phyloP scores from a whole-genome alignment of 768 basidiomycete genomes.

The Trametes gibbosa region DNA sequence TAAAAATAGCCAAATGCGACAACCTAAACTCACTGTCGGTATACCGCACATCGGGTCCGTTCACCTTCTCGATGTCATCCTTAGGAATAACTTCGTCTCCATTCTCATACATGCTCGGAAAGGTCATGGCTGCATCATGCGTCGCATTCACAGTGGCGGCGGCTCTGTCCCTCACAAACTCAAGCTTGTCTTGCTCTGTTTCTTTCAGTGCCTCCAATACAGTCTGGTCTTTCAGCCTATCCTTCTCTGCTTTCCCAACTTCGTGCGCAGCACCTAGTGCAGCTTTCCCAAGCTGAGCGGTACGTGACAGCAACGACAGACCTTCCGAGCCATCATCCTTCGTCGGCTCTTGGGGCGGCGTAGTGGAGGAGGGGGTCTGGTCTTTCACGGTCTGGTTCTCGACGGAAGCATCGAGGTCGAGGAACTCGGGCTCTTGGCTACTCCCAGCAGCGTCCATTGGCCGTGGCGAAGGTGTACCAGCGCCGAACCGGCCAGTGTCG shows the following conservation, averaged over 20 bases:
- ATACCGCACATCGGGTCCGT: slow-evolving; percentile 43
- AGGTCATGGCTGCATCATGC: slow-evolving; percentile 25
- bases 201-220: slow-evolving; percentile 22
- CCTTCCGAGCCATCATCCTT: not conserved
- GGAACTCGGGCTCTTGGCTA: slow-evolving; percentile 69
- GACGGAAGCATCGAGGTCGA: slow-evolving; percentile 68
- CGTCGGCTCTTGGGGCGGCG: slow-evolving; percentile 1
- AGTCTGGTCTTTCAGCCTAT: slow-evolving; percentile 27
- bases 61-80: slow-evolving; percentile 37
- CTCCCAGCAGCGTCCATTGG: slow-evolving; percentile 34
- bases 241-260: slow-evolving; percentile 25
- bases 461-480: slow-evolving; percentile 2
- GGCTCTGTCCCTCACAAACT: slow-evolving; percentile 16
- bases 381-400: not conserved
- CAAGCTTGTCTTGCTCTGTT: slow-evolving; percentile 14
- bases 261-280: slow-evolving; percentile 26
- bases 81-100: slow-evolving; percentile 51
- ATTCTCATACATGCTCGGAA: slow-evolving; percentile 6
- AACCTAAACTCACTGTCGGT: slow-evolving; percentile 42
- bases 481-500: slow-evolving; percentile 40
- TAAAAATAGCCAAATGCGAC: not conserved
- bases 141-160: slow-evolving; percentile 23
- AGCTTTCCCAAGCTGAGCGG: slow-evolving; percentile 29
- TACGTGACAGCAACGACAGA: slow-evolving; percentile 23
- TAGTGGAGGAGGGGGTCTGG: not conserved